Evolutionary conservation across 768 basidiomycete species (phyloP), one percentile per base, ranked within the genome.

Genomic region (Nidula microcarpa): DNA sequence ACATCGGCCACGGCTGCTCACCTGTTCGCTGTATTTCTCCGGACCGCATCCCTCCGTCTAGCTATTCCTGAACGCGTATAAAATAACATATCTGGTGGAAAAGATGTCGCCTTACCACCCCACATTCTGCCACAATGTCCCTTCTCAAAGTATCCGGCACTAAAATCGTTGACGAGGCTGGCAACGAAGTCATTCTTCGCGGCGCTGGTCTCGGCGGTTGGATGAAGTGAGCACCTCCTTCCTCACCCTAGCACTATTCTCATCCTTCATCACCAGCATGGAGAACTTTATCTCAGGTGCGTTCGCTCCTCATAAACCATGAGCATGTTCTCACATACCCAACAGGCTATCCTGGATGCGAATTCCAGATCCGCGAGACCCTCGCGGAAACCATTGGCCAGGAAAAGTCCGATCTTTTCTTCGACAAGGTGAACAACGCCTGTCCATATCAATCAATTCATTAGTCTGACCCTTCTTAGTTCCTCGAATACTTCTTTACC

Each of bases 161-260:
- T 13, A 81, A 79, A 56, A 70, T 89, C 59, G 77, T 86, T 54
- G 77, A 86, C 60, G 75, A 74, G 49, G 64, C 79, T 36, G 82
- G 77, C 37, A 73, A 82, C 16, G 77, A 84, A 57, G 72, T 86
- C 54, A 73, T 86, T 53, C 74, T 88, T 50, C 73, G 84, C 44
- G 89, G 89, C 17, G 88, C 88, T 51, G 87, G 88, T n/a, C 71
- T 91, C 17, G 89, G 88, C 56, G 88, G 89, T 63, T 90, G 89
- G 88, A 87, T 91, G 85, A 89, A 85, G 89, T 90, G 61, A 67
- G 88, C 78, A 59, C 55, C 56, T 63, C 48, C 10, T 49, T 30
- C 34, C 43, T 10, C 51, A 11, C 16, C 56, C 43, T 51, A 43
- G 33, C 16, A 43, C n/a, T 53, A 5, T 48, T 55, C 32, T 43